These are phyloP conservation scores for Microthlaspi erraticum DNA, from an alignment of 345 rosid genomes.

Conservation along the genomic window DNA sequence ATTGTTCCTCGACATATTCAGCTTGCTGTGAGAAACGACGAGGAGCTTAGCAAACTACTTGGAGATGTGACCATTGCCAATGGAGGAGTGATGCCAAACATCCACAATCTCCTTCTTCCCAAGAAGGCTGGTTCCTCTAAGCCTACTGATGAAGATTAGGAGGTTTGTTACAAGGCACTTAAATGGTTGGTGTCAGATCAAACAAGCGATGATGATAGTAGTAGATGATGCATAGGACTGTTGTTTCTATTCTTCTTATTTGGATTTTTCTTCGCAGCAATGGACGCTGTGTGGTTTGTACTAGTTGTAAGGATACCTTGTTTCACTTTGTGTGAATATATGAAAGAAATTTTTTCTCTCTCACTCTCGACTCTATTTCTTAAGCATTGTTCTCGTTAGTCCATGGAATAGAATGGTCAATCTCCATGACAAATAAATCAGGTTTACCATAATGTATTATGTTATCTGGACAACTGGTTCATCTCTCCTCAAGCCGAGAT, in stretches of 20 bases:
- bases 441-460: too few species aligned
- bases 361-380: constrained; percentile 41
- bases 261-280: constrained; percentile 3
- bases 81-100: constrained; percentile 98
- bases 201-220: background rate
- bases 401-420: too few species aligned
- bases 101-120: constrained; percentile 90
- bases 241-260: background rate
- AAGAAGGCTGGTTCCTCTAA: constrained; percentile 71
- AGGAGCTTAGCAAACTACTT: constrained; percentile 86
- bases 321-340: constrained; percentile 33
- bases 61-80: constrained; percentile 96
- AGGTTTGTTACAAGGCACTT: background rate
- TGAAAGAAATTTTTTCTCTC: constrained; percentile 60
- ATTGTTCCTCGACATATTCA: constrained; percentile 93
- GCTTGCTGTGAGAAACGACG: constrained; percentile 88
- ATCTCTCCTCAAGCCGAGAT: too few species aligned
- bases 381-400: too few species aligned
- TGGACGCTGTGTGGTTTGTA: constrained; percentile 7
- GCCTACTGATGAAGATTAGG: constrained; percentile 65
- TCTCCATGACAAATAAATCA: too few species aligned
- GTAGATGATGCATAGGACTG: constrained; percentile 9
- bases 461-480: too few species aligned
- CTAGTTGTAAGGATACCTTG: constrained; percentile 9
- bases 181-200: background rate